Percentiles rank a stretch among this genome's conserved stretches.
These are phyloP conservation scores for Glycine soja DNA, from an alignment of 306 rosid species.

Conservation along the genomic window DNA sequence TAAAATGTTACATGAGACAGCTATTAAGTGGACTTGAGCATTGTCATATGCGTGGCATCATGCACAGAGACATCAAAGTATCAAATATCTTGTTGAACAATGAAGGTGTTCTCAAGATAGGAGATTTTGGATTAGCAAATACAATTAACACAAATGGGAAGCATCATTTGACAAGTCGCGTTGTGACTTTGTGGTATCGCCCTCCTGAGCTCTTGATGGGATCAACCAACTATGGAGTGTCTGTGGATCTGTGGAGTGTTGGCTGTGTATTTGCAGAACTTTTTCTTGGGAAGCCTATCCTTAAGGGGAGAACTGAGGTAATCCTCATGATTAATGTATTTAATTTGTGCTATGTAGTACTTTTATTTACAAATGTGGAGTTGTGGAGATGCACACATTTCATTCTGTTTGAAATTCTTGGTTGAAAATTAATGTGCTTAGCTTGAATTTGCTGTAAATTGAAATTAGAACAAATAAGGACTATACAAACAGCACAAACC, in stretches of 20 bases:
- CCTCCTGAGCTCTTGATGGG: slow-evolving; percentile 99
- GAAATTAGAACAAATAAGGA: not conserved
- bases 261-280: slow-evolving; percentile 98
- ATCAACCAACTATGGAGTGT: slow-evolving; percentile 80
- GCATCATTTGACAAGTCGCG: slow-evolving; percentile 85
- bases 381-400: not conserved
- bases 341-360: not conserved
- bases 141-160: slow-evolving; percentile 62
- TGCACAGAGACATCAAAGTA: slow-evolving; percentile 91
- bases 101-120: slow-evolving; percentile 87
- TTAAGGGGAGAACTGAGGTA: slow-evolving; percentile 99
- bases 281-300: slow-evolving; percentile 76
- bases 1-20: slow-evolving; percentile 97
- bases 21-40: slow-evolving; percentile 93
- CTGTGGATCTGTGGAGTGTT: slow-evolving; percentile 96
- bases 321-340: slow-evolving; percentile 24
- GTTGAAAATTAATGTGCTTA: not conserved
- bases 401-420: not conserved
- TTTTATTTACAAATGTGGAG: not conserved
- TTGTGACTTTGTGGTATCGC: slow-evolving; percentile 96
- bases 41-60: slow-evolving; percentile 90
- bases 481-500: not conserved
- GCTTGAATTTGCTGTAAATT: slow-evolving; percentile 1
- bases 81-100: slow-evolving; percentile 91
- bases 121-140: slow-evolving; percentile 96